Base-by-base conservation (phyloP, 2,329 filamentous ascomycete species). In the Gnomoniopsis sp. region DNA sequence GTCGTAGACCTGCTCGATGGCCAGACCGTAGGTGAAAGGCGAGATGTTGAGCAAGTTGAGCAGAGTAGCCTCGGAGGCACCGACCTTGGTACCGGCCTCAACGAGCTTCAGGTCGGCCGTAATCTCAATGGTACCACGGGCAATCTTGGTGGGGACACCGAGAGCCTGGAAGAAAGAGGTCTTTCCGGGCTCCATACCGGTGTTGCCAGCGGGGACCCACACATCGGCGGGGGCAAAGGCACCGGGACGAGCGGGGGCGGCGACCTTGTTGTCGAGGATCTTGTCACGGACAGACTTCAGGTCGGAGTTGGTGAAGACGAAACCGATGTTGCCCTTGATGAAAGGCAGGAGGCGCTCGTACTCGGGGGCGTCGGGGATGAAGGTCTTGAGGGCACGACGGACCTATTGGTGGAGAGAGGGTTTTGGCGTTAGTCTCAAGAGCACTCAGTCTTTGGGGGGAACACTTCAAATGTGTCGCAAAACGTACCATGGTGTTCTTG, bases 111-210 rank as follows among this genome's bases (percentile, higher is more conserved):
- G 85, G 76, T 99, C 95, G 72, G 88, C 84, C 66, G 93, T 97
- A 76, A 99, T 99, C 91, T 99, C 95, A 82, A 99, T 99, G 82
- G 95, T 99, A 96, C 95, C 96, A 96, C 95, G 95, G 77, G 95
- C 95, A 83, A 99, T 99, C 92, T 99, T 99, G 87, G 95, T 99
- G 76, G 95, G 95, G 77, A 99, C 92, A 91, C 93, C 93, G 81
- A 99, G 95, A 74, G 95, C 95, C 89, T 99, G 95, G 93, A 99
- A 99, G 92, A 99, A 99, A 77, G 95, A 98, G 75, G 95, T 99
- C 90, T 99, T 99, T 80, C 96, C 96, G 77, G 95, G 96, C 81
- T 99, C 95, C 95, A 99, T 99, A 83, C 95, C 95, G 74, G 95
- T 99, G 90, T 99, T 99, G 81, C 95, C 95, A 70, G 93, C 95